Base-by-base conservation (phyloP, 2,329 filamentous ascomycete genomes). In the Zymoseptoria pseudotritici region DNA sequence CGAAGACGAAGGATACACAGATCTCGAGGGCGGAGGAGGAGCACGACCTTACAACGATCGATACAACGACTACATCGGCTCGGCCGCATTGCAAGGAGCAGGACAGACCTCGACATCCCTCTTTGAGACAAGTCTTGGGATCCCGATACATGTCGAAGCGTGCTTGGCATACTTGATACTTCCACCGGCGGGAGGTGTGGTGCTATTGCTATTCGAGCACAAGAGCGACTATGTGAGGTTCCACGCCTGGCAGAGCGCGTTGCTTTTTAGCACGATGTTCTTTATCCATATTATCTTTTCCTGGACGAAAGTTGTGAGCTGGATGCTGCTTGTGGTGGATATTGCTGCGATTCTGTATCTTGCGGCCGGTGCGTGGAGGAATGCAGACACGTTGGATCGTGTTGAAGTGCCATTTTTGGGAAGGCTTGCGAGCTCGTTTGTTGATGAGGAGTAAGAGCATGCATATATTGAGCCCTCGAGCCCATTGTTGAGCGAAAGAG, bases 211-310 rank as follows among this genome's bases (percentile, higher is more conserved):
- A 52, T 73, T 93, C 64, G 94, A 99, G 81, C 86, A 92, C 71
- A 94, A 96, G 79, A 97, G 91, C 72, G 94, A 99, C 77, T 99
- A 96, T 75, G 94, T 99, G 59, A 84, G 94, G 64, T 97, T 97
- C 68, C 94, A 99, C 75, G 94, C 94, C 7, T 99, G 94, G 93
- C 94, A 99, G 76, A 68, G 65, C 19, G 68, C 71, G 29, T 58
- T 74, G 54, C 56, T 72, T 36, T 73, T 72, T 58, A 66, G 64
- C 11, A 69, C 65, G 10, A 71, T 85, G 60, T 84, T 92, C 75
- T 76, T 96, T 56, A 67, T 97, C 22, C 93, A 97, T 72, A 81
- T 97, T 46, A 77, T 97, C 50, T 87, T 97, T 74, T 87, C 86
- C 11, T 96, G 91, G 89, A 93, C 90, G 22, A 82, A 80, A 1